phyloP scores from a whole-genome alignment of 202 grass and related monocot genomes.

The Thinopyrum obtusiflorum region DNA sequence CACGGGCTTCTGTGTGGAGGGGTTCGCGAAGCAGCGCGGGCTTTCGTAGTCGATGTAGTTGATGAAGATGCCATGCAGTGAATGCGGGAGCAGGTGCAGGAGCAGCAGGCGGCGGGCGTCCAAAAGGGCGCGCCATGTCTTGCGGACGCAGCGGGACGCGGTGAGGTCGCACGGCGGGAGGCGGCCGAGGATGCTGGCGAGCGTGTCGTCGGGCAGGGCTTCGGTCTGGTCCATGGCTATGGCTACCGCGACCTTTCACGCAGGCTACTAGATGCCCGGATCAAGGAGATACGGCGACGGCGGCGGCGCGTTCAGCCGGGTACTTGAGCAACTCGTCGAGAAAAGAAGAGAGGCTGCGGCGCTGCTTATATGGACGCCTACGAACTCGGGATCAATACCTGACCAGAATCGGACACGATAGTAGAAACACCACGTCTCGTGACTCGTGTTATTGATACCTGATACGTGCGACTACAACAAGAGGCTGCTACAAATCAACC shows the following conservation, averaged over 20 bases:
- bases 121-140: not conserved
- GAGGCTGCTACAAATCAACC: too few relatives aligned
- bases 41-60: constrained; percentile 4
- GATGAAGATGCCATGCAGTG: constrained; percentile 14
- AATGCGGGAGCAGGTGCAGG: not conserved
- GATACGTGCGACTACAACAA: too few relatives aligned
- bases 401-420: not conserved
- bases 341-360: not conserved
- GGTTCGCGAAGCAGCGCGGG: not conserved
- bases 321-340: not conserved
- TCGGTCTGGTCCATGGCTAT: not conserved
- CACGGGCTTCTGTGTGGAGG: not conserved
- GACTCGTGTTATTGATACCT: too few relatives aligned
- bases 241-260: too few relatives aligned
- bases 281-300: not conserved
- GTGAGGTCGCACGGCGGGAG: not conserved
- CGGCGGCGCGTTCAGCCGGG: not conserved
- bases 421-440: too few relatives aligned
- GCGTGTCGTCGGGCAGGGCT: not conserved
- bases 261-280: not conserved
- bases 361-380: too few relatives aligned
- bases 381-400: not conserved
- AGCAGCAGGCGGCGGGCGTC: not conserved
- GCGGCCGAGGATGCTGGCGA: not conserved
- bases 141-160: not conserved